A percentile compares a stretch with the other conserved stretches of the same genome.
Conservation (phyloP, 108 stramenopile species). For the Cyclostephanos invisitatus region DNA sequence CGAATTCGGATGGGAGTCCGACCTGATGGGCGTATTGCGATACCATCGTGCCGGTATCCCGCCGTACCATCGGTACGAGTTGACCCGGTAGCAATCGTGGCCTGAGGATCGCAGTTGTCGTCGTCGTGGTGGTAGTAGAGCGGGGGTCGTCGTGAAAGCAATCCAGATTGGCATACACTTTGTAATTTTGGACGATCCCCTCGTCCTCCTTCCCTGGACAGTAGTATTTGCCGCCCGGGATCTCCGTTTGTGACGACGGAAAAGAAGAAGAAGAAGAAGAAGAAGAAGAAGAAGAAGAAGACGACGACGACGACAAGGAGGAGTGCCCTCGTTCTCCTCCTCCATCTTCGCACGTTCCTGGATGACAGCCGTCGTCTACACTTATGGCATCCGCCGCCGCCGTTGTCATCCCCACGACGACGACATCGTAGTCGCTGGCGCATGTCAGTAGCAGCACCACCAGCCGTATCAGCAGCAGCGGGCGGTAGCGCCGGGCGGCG, state of each 20-base stretch:
- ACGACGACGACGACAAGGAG: neutral
- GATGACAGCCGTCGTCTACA: too few species aligned
- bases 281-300: neutral
- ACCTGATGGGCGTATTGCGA: conserved; percentile 27
- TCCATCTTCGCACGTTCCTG: neutral
- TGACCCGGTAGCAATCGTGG: neutral
- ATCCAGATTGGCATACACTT: neutral
- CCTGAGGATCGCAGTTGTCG: neutral
- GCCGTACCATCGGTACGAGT: neutral
- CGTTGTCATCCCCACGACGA: neutral
- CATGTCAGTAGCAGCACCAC: neutral
- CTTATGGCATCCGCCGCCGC: neutral
- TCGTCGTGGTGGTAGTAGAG: neutral
- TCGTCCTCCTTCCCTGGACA: neutral
- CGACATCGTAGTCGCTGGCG: neutral
- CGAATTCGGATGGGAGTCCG: conserved; percentile 16
- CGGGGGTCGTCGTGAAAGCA: neutral
- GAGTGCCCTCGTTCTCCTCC: neutral
- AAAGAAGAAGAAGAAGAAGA: neutral
- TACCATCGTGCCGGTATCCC: neutral
- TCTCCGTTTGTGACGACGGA: neutral
- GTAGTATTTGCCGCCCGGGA: neutral
- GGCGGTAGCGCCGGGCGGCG: too few species aligned
- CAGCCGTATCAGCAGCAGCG: neutral
- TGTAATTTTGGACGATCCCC: neutral